Conservation (phyloP, 805 yeast species). For the Candida quercuum region DNA sequence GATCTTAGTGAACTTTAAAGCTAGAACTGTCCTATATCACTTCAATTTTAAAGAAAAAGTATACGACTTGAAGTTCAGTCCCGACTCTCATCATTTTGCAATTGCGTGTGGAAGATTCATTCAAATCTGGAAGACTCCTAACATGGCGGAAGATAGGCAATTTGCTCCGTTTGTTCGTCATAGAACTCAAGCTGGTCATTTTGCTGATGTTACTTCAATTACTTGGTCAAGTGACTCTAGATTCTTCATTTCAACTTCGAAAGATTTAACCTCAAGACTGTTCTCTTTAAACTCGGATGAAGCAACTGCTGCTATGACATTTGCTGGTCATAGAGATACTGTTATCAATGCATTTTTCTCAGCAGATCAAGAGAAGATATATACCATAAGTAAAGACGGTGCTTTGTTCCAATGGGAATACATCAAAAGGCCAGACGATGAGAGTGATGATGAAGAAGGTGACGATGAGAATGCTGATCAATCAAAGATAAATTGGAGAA, state of each 20-base stretch:
- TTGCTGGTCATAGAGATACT: slow-evolving; percentile 90
- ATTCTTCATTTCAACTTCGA: slow-evolving; percentile 79
- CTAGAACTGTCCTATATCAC: slow-evolving; percentile 85
- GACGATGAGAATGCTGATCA: slow-evolving; percentile 34
- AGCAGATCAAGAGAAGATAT: slow-evolving; percentile 81
- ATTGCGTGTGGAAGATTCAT: slow-evolving; percentile 75
- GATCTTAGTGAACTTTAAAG: slow-evolving; percentile 76
- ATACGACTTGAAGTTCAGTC: slow-evolving; percentile 71
- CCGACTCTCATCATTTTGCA: slow-evolving; percentile 85
- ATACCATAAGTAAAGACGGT: slow-evolving; percentile 91
- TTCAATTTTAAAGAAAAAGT: slow-evolving; percentile 87
- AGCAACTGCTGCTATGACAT: slow-evolving; percentile 72
- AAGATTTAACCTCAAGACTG: slow-evolving; percentile 84
- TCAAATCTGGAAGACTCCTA: slow-evolving; percentile 94
- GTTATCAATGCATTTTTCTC: slow-evolving; percentile 86
- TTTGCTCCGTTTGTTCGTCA: slow-evolving; percentile 95
- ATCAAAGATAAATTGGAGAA: slow-evolving; percentile 67
- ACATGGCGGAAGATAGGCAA: slow-evolving; percentile 73
- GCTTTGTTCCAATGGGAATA: slow-evolving; percentile 93
- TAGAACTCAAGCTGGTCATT: slow-evolving; percentile 90
- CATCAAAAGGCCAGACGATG: slow-evolving; percentile 47
- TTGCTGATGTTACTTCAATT: slow-evolving; percentile 67
- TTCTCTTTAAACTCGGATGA: slow-evolving; percentile 71
- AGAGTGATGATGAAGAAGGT: slow-evolving; percentile 38
- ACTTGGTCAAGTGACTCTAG: slow-evolving; percentile 91